Conservation (phyloP, 306 rosid genomes). For the Notholithocarpus densiflorus region DNA sequence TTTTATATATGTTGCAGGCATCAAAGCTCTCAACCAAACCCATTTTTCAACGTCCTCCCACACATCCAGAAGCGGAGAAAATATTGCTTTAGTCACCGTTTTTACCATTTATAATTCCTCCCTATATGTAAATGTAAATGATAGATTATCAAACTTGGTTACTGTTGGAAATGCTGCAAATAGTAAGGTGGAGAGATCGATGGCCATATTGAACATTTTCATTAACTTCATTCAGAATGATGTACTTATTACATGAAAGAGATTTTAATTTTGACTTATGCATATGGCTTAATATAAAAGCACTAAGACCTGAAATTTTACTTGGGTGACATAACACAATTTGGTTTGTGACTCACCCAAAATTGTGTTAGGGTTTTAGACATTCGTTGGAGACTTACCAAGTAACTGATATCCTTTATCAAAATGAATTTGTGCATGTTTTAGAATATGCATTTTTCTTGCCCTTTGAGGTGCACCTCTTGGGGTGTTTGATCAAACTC, state of each 20-base stretch:
- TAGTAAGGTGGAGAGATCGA: conserved; percentile 52
- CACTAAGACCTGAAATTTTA: not conserved
- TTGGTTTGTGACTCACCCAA: not conserved
- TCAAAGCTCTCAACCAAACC: conserved; percentile 69
- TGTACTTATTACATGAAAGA: not conserved
- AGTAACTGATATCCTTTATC: not conserved
- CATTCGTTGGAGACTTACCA: not conserved
- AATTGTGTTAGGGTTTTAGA: not conserved
- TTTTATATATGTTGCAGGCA: conserved; percentile 43
- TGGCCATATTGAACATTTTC: conserved; percentile 73
- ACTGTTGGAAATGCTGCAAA: too few relatives aligned
- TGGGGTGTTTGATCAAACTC: not conserved
- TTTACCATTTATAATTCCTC: too few relatives aligned
- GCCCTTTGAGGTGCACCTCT: not conserved
- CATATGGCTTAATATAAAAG: not conserved
- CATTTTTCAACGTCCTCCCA: conserved; percentile 27
- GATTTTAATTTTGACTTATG: not conserved
- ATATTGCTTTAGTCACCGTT: conserved; percentile 18
- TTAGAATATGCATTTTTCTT: not conserved
- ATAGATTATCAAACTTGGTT: too few relatives aligned
- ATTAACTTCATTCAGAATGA: conserved; percentile 51
- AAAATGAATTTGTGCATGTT: not conserved
- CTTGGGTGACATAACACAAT: not conserved
- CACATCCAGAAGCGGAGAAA: conserved; percentile 25
- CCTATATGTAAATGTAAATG: too few relatives aligned